Conservation (phyloP, 352 stramenopile species). For the Phytopythium boreale region DNA sequence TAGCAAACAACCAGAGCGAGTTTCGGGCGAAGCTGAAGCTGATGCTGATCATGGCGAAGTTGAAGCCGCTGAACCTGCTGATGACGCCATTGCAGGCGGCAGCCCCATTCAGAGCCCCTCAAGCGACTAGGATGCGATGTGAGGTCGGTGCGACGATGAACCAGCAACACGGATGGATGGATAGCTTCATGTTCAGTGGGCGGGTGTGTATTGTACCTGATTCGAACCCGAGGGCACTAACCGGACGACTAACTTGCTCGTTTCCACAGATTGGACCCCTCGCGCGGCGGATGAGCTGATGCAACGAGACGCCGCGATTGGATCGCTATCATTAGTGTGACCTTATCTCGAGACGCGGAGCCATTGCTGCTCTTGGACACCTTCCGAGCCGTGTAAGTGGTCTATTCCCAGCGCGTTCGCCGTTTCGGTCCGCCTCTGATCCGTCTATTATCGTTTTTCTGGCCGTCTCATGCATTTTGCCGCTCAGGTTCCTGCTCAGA, state of each 20-base stretch:
- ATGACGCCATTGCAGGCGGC: background rate
- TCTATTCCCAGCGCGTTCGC: background rate
- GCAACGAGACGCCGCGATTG: background rate
- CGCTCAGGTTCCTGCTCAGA: no score
- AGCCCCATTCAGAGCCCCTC: background rate
- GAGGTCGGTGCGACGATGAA: background rate
- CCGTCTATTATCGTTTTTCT: background rate
- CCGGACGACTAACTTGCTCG: no score
- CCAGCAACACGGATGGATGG: background rate
- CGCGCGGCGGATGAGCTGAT: background rate
- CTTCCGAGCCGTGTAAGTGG: no score
- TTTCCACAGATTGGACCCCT: background rate
- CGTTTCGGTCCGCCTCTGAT: background rate
- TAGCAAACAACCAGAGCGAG: background rate
- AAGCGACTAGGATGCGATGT: background rate
- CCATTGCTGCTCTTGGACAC: background rate
- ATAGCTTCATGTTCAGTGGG: background rate
- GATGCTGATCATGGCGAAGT: background rate
- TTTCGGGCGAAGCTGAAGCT: background rate
- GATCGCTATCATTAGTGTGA: background rate
- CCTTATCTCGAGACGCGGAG: background rate
- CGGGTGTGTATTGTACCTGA: background rate
- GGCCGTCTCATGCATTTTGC: background rate
- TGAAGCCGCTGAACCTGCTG: background rate
- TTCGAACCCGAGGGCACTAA: no score